Evolutionary conservation across 2,329 filamentous ascomycete genomes (phyloP).

Genomic region (Diaporthe helianthi): DNA sequence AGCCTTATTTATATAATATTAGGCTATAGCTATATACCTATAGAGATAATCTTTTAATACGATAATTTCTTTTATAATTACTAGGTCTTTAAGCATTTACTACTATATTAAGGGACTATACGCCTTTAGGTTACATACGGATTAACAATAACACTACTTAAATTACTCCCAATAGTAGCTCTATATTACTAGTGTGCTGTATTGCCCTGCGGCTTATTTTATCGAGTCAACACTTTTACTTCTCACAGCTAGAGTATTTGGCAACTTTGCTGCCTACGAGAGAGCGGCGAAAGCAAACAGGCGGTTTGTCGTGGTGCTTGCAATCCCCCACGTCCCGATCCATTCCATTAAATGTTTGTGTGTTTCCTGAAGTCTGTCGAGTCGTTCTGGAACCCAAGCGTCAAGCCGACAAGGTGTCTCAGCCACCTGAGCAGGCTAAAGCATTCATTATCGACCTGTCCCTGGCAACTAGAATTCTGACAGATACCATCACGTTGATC

Average conservation of each 20-base stretch:
- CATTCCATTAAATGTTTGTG: constrained; percentile 14
- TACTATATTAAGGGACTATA: too few species aligned
- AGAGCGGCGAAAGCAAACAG: not conserved
- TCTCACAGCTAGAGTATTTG: not conserved
- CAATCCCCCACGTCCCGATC: not conserved
- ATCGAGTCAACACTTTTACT: constrained; percentile 2
- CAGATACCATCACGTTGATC: not conserved
- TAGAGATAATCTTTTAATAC: too few species aligned
- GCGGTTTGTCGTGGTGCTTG: not conserved
- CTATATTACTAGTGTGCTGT: constrained; percentile 1
- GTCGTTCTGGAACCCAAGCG: constrained; percentile 2
- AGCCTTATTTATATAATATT: too few species aligned
- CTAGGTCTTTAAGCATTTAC: too few species aligned
- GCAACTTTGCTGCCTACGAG: constrained; percentile 6
- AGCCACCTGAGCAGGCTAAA: constrained; percentile 6
- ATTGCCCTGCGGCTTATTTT: constrained; percentile 12
- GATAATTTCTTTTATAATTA: too few species aligned
- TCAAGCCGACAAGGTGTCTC: constrained; percentile 14
- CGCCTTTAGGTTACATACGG: too few species aligned
- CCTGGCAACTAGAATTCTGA: not conserved
- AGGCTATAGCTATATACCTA: too few species aligned
- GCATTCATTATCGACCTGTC: constrained; percentile 15
- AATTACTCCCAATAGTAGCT: not conserved
- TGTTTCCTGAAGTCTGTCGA: constrained; percentile 6
- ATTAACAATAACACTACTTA: too few species aligned